Evolutionary conservation across 2,329 filamentous ascomycete species (phyloP).

Genomic region (Ceratocystis alfenasii): DNA sequence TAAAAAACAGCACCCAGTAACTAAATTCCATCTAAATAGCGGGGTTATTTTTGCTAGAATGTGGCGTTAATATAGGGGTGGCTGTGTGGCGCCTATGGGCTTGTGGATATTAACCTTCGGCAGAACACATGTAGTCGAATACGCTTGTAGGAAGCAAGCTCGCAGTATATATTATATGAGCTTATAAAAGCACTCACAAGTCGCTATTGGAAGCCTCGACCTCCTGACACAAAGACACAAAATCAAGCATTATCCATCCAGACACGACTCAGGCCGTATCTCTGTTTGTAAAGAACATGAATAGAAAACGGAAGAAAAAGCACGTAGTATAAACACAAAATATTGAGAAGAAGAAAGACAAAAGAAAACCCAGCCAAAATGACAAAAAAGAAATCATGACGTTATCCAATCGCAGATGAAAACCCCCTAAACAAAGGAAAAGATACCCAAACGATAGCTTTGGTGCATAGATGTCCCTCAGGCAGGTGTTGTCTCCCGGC

Average conservation of each 20-base stretch:
- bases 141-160: neutral
- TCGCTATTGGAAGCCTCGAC: too few species aligned
- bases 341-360: neutral
- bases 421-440: constrained; percentile 1
- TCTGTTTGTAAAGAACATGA: neutral
- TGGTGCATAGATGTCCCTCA: constrained; percentile 8
- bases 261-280: neutral
- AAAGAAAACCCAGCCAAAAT: neutral
- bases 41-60: neutral
- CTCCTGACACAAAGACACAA: neutral
- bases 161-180: neutral
- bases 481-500: constrained; percentile 35
- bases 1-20: neutral
- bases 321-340: neutral
- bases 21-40: constrained; percentile 6
- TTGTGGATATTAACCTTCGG: too few species aligned
- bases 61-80: neutral
- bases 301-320: neutral
- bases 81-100: neutral
- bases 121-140: neutral
- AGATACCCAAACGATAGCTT: constrained; percentile 2
- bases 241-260: neutral
- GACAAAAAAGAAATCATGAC: neutral
- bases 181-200: too few species aligned
- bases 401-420: neutral